phyloP scores from a whole-genome alignment of 2,329 filamentous ascomycete genomes.

The Phaeosphaeriaceae sp. region DNA sequence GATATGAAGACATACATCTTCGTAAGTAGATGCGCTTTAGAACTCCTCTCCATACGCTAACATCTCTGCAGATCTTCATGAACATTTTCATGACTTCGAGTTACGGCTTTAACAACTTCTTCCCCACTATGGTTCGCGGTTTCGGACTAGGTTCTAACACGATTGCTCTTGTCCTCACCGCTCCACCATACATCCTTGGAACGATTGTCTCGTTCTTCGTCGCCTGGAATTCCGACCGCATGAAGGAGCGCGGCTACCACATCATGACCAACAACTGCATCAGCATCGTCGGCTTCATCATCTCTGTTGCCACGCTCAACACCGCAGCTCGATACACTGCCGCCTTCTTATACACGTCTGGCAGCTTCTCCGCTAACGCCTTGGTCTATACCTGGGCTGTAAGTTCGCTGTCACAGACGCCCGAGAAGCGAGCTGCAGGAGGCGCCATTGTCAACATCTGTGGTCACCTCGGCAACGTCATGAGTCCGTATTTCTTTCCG shows the following conservation, averaged over 20 bases:
- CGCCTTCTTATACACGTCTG: slow-evolving; percentile 43
- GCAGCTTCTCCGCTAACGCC: slow-evolving; percentile 45
- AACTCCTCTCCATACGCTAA: not conserved
- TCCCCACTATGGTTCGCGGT: slow-evolving; percentile 17
- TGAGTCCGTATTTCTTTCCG: slow-evolving; percentile 50
- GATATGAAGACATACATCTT: slow-evolving; percentile 15
- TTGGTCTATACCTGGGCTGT: slow-evolving; percentile 49
- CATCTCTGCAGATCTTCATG: slow-evolving; percentile 11
- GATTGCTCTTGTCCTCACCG: slow-evolving; percentile 14
- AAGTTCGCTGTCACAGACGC: slow-evolving; percentile 43
- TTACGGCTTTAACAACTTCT: slow-evolving; percentile 21
- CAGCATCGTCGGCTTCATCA: slow-evolving; percentile 20
- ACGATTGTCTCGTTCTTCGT: slow-evolving; percentile 17
- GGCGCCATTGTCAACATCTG: slow-evolving; percentile 49
- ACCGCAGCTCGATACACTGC: slow-evolving; percentile 23
- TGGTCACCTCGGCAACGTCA: slow-evolving; percentile 50
- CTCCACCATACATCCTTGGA: slow-evolving; percentile 17
- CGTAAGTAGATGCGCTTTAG: not conserved
- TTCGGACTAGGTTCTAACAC: slow-evolving; percentile 16
- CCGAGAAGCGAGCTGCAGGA: slow-evolving; percentile 49
- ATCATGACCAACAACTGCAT: slow-evolving; percentile 17
- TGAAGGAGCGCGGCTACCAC: slow-evolving; percentile 18
- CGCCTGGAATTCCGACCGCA: slow-evolving; percentile 13
- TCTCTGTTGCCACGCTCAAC: slow-evolving; percentile 19
- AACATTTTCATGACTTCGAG: slow-evolving; percentile 16